Conservation (phyloP, 148 eudicot genomes). For the Fallopia convolvulus region DNA sequence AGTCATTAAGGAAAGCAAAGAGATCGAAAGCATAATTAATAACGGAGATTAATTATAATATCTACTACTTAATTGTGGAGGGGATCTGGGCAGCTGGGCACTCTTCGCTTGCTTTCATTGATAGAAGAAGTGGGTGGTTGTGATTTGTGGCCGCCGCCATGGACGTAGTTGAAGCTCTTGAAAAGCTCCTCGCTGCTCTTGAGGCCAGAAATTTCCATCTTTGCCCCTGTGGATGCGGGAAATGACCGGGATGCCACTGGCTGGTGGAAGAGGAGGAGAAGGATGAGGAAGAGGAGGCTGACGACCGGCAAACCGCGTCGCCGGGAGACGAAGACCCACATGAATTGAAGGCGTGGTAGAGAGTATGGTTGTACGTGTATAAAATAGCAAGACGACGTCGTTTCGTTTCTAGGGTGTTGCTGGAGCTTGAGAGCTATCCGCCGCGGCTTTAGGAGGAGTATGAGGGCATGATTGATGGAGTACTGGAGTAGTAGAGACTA, state of each 20-base stretch:
- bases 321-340: slow-evolving; percentile 8
- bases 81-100: slow-evolving; percentile 92
- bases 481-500: too few species aligned
- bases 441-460: background rate
- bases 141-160: background rate
- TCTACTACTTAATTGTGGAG: slow-evolving; percentile 32
- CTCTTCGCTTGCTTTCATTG: slow-evolving; percentile 39
- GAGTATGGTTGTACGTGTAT: too few species aligned
- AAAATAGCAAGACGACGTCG: background rate
- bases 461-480: too few species aligned
- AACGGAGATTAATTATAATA: background rate
- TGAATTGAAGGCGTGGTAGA: background rate
- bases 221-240: too few species aligned
- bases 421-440: too few species aligned
- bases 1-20: too few species aligned
- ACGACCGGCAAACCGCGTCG: background rate
- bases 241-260: background rate
- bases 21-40: too few species aligned
- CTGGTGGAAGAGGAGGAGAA: background rate
- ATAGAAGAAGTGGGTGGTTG: background rate
- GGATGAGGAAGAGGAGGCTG: background rate
- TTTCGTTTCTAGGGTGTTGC: background rate
- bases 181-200: background rate
- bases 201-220: too few species aligned
- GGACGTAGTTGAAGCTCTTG: background rate